Conservation (phyloP, 768 basidiomycete genomes). For the Tricholoma matsutake region DNA sequence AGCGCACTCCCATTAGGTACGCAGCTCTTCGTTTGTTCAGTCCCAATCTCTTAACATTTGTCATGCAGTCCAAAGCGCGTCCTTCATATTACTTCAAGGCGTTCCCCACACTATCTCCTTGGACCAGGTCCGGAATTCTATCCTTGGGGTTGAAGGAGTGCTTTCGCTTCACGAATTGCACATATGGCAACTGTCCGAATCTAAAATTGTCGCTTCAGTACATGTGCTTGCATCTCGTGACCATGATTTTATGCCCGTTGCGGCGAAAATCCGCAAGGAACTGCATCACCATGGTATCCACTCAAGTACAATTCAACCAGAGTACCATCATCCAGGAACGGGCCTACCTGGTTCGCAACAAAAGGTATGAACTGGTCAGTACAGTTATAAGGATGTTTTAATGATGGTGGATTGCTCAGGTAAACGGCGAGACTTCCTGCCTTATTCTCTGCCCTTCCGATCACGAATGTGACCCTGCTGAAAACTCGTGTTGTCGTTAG, state of each 20-base stretch:
- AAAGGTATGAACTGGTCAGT: slow-evolving; percentile 34
- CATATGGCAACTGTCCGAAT: slow-evolving; percentile 96
- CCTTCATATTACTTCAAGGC: slow-evolving; percentile 92
- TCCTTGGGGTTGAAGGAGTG: slow-evolving; percentile 81
- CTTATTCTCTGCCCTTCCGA: slow-evolving; percentile 72
- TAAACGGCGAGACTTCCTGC: slow-evolving; percentile 54
- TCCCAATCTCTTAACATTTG: neutral
- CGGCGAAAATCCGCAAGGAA: slow-evolving; percentile 75
- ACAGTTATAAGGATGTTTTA: neutral
- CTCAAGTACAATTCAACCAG: slow-evolving; percentile 92
- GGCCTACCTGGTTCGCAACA: slow-evolving; percentile 44
- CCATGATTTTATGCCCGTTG: slow-evolving; percentile 89
- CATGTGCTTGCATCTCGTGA: slow-evolving; percentile 84
- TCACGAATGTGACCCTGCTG: slow-evolving; percentile 59
- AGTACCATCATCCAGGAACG: slow-evolving; percentile 50
- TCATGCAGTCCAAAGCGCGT: slow-evolving; percentile 73
- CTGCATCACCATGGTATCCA: slow-evolving; percentile 93
- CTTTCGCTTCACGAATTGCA: slow-evolving; percentile 90
- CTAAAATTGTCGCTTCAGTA: slow-evolving; percentile 92
- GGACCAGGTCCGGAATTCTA: slow-evolving; percentile 82
- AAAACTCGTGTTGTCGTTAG: slow-evolving; percentile 82
- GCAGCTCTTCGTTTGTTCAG: slow-evolving; percentile 16
- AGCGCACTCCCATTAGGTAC: slow-evolving; percentile 87
- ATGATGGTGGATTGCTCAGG: slow-evolving; percentile 30
- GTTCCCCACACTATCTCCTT: slow-evolving; percentile 88